Evolutionary conservation across 2,329 filamentous ascomycete species (phyloP), one percentile per base, ranked within the genome.

Genomic region (Botrytis porri): DNA sequence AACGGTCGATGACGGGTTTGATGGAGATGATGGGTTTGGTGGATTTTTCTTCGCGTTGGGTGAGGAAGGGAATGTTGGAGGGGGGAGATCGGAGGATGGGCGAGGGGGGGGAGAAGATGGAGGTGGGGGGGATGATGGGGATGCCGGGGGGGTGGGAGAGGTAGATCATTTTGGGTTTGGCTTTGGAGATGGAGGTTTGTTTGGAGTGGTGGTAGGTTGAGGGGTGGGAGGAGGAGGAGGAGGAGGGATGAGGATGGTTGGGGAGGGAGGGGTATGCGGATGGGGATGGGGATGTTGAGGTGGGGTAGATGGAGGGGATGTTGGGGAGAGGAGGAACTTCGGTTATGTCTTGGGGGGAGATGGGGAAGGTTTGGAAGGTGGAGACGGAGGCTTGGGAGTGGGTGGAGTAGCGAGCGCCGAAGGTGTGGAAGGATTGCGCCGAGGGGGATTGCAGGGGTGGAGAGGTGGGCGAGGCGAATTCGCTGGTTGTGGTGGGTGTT

Each of bases 161-260:
- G 20, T 72, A 69, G 18, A 69, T 69, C 51, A 72, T 60, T 62
- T 72, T 72, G 14, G 71, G 71, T 25, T 69, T 72, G 22, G 69
- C 69, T 43, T 72, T 72, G 0, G 71, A 69, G 48, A 72, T n/a
- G 41, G 71, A 72, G 35, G 71, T 61, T 69, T 72, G 51, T 54
- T 72, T 72, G 32, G 18, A 61, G 43, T 69, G 71, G 35, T 60
- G 45, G 14, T 45, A 64, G 12, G 22, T 14, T 62, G 43, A n/a
- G 29, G 7, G 8, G n/a, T 3, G 37, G 8, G 37, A 14, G 12
- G 29, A 14, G 4, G 63, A n/a, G 54, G 51, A 32, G 16, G 57
- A 14, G 51, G 37, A 6, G 25, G 9, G 63, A n/a, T n/a, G 9
- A 2, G 62, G 5, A 16, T 29, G 29, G 57, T 4, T 4, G 5